phyloP scores from a whole-genome alignment of 352 stramenopile species.

The Phytopythium cucurbitacearum region DNA sequence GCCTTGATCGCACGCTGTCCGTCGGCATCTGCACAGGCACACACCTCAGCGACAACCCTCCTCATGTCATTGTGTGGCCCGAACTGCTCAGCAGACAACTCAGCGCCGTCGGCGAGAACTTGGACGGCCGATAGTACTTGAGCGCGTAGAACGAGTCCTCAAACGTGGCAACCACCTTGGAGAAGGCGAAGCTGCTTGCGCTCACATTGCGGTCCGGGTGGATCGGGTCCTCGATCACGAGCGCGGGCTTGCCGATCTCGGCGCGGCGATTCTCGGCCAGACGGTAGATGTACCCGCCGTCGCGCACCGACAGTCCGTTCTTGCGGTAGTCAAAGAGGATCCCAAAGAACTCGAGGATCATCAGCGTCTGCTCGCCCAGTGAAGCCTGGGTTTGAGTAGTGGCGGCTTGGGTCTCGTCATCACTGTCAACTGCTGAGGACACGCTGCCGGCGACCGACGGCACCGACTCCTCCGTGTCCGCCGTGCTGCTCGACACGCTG shows the following conservation, averaged over 20 bases:
- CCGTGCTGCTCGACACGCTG: constrained; percentile 75
- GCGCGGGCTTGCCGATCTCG: constrained; percentile 51
- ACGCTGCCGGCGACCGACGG: constrained; percentile 30
- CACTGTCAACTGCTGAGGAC: constrained; percentile 47
- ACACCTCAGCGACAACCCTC: too few relatives aligned
- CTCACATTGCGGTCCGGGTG: constrained; percentile 84
- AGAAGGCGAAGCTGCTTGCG: constrained; percentile 83
- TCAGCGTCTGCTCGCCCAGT: constrained; percentile 65
- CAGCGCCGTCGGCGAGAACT: constrained; percentile 71
- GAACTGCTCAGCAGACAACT: constrained; percentile 75
- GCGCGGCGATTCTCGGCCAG: constrained; percentile 46
- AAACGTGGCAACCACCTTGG: constrained; percentile 79
- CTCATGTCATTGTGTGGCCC: constrained; percentile 34
- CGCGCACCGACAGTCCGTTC: constrained; percentile 79
- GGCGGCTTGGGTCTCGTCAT: constrained; percentile 36
- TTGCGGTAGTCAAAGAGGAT: constrained; percentile 84
- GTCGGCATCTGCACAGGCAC: too few relatives aligned
- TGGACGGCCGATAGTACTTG: constrained; percentile 75
- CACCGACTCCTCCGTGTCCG: constrained; percentile 76
- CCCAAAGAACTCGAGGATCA: constrained; percentile 84
- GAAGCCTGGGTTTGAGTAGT: constrained; percentile 19
- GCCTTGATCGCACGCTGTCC: background rate
- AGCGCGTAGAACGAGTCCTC: constrained; percentile 85
- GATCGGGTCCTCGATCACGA: constrained; percentile 90
- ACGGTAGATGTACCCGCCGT: constrained; percentile 84